Evolutionary conservation across 208 protist species (phyloP).

Genomic region (Trypanosoma congolense): DNA sequence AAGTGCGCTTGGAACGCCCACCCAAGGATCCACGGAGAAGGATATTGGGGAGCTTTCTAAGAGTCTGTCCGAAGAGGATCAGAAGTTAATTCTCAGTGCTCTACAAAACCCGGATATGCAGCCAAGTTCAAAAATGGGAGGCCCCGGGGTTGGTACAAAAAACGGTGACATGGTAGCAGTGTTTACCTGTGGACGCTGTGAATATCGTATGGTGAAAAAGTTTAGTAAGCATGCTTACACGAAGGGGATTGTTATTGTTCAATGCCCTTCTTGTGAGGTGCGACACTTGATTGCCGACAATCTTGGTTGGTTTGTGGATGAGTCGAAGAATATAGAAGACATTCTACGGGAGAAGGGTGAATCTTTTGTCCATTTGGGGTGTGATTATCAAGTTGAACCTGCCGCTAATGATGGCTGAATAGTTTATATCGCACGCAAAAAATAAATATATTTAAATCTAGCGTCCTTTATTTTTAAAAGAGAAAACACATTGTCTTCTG

Average conservation of each 20-base stretch:
- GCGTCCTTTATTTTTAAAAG: no score
- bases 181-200: slow-evolving; percentile 85
- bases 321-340: slow-evolving; percentile 78
- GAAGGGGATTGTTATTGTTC: slow-evolving; percentile 89
- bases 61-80: slow-evolving; percentile 52
- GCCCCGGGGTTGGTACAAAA: slow-evolving; percentile 65
- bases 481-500: no score
- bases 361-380: slow-evolving; percentile 57
- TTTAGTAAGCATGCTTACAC: slow-evolving; percentile 91
- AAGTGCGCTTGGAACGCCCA: no score
- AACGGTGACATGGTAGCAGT: slow-evolving; percentile 82
- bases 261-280: slow-evolving; percentile 80
- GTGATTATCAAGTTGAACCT: slow-evolving; percentile 48
- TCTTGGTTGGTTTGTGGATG: slow-evolving; percentile 84
- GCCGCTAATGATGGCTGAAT: no score
- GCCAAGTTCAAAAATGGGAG: slow-evolving; percentile 71
- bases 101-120: slow-evolving; percentile 39
- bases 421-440: no score
- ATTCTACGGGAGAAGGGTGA: slow-evolving; percentile 72
- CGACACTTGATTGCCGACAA: slow-evolving; percentile 91
- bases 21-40: slow-evolving; percentile 5
- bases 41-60: slow-evolving; percentile 33
- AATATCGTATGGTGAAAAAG: slow-evolving; percentile 84
- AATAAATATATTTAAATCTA: no score
- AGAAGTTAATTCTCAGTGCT: slow-evolving; percentile 50